Percentiles rank a stretch among this genome's conserved stretches.
Conservation (phyloP, 208 protist species). For the Leptomonas pyrrhocoris region DNA sequence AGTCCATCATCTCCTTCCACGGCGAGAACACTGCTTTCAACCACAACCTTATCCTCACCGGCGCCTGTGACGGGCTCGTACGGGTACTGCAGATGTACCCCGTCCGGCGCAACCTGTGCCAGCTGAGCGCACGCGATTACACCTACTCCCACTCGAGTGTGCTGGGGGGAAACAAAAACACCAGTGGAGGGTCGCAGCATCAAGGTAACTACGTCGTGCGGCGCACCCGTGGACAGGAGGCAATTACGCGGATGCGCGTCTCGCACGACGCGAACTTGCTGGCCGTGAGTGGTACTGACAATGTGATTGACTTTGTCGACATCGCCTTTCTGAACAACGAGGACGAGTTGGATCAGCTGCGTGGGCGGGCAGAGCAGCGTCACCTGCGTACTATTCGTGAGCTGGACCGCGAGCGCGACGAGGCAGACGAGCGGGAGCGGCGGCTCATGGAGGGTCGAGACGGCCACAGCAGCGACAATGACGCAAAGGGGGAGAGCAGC, state of each 20-base stretch:
- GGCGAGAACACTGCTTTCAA: slow-evolving; percentile 81
- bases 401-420: slow-evolving; percentile 61
- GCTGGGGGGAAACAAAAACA: slow-evolving; percentile 34
- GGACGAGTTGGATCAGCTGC: slow-evolving; percentile 70
- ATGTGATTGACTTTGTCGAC: slow-evolving; percentile 91
- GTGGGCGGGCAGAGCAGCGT: slow-evolving; percentile 72
- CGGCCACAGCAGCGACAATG: neutral
- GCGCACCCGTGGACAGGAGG: slow-evolving; percentile 63
- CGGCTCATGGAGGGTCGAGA: slow-evolving; percentile 19
- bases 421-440: slow-evolving; percentile 35
- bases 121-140: slow-evolving; percentile 87
- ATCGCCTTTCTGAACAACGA: slow-evolving; percentile 86
- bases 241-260: slow-evolving; percentile 78
- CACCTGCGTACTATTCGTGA: slow-evolving; percentile 76
- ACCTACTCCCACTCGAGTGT: slow-evolving; percentile 76
- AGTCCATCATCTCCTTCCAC: slow-evolving; percentile 87
- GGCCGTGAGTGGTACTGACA: slow-evolving; percentile 77
- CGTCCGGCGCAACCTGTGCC: slow-evolving; percentile 82
- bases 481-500: neutral
- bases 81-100: slow-evolving; percentile 91
- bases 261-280: slow-evolving; percentile 75
- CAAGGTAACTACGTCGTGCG: slow-evolving; percentile 52
- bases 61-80: slow-evolving; percentile 86
- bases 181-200: slow-evolving; percentile 29
- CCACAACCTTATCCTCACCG: slow-evolving; percentile 89